Conservation (phyloP, 2,329 filamentous ascomycete genomes). For the Lasiodiplodia gonubiensis region DNA sequence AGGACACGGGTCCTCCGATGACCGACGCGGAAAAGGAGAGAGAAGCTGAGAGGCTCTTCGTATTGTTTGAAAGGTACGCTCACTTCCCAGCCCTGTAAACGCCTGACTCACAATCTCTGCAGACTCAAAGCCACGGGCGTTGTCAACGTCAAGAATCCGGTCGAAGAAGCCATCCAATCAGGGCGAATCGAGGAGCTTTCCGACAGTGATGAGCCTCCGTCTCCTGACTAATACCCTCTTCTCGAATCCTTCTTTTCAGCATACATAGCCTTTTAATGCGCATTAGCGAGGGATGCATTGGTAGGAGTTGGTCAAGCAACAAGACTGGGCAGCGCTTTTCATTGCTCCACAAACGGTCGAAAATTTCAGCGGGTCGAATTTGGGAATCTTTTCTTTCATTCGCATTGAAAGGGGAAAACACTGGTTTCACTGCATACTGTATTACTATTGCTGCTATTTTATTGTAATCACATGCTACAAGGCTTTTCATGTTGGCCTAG, state of each 20-base stretch:
- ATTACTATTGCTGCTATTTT: slow-evolving; percentile 17
- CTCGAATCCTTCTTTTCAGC: slow-evolving; percentile 15
- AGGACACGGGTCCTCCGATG: slow-evolving; percentile 72
- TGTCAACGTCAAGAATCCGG: slow-evolving; percentile 78
- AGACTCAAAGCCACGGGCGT: slow-evolving; percentile 76
- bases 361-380: slow-evolving; percentile 5
- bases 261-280: slow-evolving; percentile 27
- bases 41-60: slow-evolving; percentile 87
- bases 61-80: slow-evolving; percentile 81
- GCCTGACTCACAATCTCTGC: slow-evolving; percentile 27
- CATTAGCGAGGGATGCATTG: slow-evolving; percentile 27
- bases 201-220: slow-evolving; percentile 22
- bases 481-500: neutral
- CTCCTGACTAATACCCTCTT: slow-evolving; percentile 5
- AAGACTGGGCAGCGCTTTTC: neutral
- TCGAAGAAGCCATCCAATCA: slow-evolving; percentile 70
- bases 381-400: slow-evolving; percentile 2
- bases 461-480: slow-evolving; percentile 28
- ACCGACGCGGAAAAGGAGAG: slow-evolving; percentile 88
- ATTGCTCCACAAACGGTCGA: slow-evolving; percentile 4
- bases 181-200: slow-evolving; percentile 72
- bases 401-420: slow-evolving; percentile 5
- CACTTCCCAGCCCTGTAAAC: no score
- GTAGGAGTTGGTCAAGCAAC: slow-evolving; percentile 28
- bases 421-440: slow-evolving; percentile 26